Evolutionary conservation across 2,329 filamentous ascomycete genomes (phyloP).

Genomic region (Nectriaceae sp.): DNA sequence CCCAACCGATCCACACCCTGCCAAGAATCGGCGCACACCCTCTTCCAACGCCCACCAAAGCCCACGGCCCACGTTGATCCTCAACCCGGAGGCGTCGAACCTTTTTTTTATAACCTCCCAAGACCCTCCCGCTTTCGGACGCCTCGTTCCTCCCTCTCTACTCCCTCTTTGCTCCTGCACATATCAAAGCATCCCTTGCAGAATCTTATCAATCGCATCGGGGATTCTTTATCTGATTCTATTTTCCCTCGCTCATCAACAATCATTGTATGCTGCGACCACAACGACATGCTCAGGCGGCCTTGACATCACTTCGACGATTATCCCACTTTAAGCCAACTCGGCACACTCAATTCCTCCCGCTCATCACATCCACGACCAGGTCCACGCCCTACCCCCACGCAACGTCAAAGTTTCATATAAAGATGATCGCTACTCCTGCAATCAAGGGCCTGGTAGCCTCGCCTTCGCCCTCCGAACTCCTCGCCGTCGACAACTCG

Average conservation of each 20-base stretch:
- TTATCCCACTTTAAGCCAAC: slow-evolving; percentile 8
- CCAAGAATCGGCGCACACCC: too few relatives aligned
- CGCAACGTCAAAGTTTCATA: slow-evolving; percentile 12
- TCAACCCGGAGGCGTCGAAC: slow-evolving; percentile 12
- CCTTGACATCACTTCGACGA: slow-evolving; percentile 26
- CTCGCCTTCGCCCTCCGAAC: slow-evolving; percentile 42
- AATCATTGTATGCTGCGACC: slow-evolving; percentile 8
- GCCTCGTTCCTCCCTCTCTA: slow-evolving; percentile 5
- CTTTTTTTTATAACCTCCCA: slow-evolving; percentile 7
- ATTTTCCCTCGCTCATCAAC: slow-evolving; percentile 1
- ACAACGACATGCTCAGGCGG: slow-evolving; percentile 24
- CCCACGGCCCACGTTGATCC: neutral
- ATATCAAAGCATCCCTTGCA: neutral
- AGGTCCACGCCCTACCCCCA: slow-evolving; percentile 4
- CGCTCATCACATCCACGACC: slow-evolving; percentile 6
- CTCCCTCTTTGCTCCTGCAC: neutral
- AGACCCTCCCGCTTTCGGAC: slow-evolving; percentile 2
- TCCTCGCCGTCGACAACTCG: slow-evolving; percentile 44
- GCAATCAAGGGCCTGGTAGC: slow-evolving; percentile 40
- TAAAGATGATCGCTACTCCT: slow-evolving; percentile 29
- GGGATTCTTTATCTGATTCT: neutral
- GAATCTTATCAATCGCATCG: slow-evolving; percentile 28
- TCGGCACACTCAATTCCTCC: slow-evolving; percentile 8
- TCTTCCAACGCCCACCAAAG: too few relatives aligned
- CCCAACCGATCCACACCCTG: too few relatives aligned